Base-by-base conservation (phyloP, 352 stramenopile genomes). In the Globisporangium heterothallicum region DNA sequence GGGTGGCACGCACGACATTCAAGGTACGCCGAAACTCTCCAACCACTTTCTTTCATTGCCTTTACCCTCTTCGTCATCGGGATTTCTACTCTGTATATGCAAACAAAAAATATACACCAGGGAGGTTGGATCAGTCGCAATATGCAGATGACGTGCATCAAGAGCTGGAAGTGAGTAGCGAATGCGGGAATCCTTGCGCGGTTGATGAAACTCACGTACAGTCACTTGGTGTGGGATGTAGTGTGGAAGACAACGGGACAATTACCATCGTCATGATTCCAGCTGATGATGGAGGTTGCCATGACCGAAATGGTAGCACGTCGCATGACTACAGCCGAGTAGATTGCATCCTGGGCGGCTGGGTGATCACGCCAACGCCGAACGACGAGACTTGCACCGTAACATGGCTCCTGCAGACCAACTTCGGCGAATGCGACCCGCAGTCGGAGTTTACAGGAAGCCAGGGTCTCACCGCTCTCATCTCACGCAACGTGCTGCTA, bases 331-430 rank as follows among this genome's bases (percentile, higher is more conserved):
- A 14, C 7, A 45, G 35, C 14, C 74, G 76, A 7, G 74, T 85
- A 1, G 78, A 88, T 35, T 86, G 71, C 48, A 72, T 92, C 56
- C 56, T 89, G 5, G 74, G 75, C 4, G 78, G 80, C 19, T 92
- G 74, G 72, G 47, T 89, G 36, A 73, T 91, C 41, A 70, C 70
- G 1, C 78, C 76, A 14, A 81, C 75, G 6, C 65, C 72, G 7
- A 68, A 68, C 6, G 72, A 87, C 41, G 74, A 84, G 19, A 78
- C 74, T 2, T 88, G 75, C 42, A 78, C 63, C 0, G 74, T 89
- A 10, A 89, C 76, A 21, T 88, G 78, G 80, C n/a, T 92, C n/a
- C 79, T 86, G 68, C 76, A 92, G 49, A 72, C 63, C 24, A 88
- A 92, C 58, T 89, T 88, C 45, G 73, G 72, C 13, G 60, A 80